phyloP scores from a whole-genome alignment of 2,329 filamentous ascomycete genomes.

The Tolypocladium inflatum region DNA sequence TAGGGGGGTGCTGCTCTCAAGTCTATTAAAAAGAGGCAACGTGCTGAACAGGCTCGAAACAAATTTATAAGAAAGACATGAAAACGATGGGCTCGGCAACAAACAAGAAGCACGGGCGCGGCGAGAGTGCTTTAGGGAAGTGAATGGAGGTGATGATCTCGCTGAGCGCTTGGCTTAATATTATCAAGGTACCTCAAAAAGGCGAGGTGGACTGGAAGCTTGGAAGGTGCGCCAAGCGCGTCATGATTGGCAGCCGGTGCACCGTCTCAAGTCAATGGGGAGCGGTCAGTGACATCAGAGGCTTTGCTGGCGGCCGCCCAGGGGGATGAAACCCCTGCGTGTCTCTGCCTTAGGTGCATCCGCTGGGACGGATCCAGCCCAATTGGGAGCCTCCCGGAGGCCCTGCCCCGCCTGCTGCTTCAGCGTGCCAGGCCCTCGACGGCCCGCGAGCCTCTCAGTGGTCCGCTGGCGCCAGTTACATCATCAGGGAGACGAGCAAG shows the following conservation, averaged over 20 bases:
- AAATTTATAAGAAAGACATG: background rate
- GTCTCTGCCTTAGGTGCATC: background rate
- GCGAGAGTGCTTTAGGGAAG: background rate
- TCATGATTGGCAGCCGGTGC: background rate
- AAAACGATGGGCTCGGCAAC: background rate
- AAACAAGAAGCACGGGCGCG: background rate
- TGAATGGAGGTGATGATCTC: background rate
- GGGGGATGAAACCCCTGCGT: background rate
- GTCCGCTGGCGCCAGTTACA: conserved; percentile 4
- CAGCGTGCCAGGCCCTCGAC: background rate
- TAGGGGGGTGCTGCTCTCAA: background rate
- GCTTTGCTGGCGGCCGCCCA: conserved; percentile 30
- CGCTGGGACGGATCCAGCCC: background rate
- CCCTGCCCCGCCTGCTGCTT: background rate
- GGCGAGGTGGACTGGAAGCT: background rate
- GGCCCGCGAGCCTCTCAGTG: background rate
- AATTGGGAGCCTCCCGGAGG: background rate
- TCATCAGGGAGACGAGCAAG: background rate
- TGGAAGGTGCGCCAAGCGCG: background rate
- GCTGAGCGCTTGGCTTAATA: background rate
- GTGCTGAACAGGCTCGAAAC: background rate
- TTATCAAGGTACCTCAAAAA: background rate
- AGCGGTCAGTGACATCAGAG: conserved; percentile 23
- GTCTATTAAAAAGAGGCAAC: background rate
- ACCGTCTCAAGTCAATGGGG: background rate